phyloP scores from a whole-genome alignment of 768 basidiomycete genomes.

The Porphyrellus cyaneotinctus region DNA sequence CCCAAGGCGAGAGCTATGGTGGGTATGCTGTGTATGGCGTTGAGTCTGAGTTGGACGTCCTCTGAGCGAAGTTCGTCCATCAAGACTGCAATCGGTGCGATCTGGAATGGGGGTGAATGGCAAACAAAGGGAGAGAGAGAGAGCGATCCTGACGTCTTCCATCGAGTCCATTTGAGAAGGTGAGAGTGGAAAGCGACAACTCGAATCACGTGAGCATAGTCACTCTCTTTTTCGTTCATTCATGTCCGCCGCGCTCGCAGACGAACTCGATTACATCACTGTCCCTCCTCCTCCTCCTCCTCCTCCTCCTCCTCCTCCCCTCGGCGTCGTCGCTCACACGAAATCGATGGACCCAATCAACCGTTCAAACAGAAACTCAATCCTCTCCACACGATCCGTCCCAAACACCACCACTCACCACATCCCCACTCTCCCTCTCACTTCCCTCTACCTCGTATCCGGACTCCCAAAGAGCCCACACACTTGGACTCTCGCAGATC shows the following conservation, averaged over 20 bases:
- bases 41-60: constrained; percentile 92
- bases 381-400: constrained; percentile 61
- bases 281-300: constrained; percentile 36
- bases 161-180: constrained; percentile 60
- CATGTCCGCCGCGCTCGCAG: constrained; percentile 41
- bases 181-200: background rate
- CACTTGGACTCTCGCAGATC: constrained; percentile 87
- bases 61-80: constrained; percentile 98
- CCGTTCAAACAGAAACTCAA: constrained; percentile 67
- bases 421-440: constrained; percentile 67
- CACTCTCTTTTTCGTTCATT: background rate
- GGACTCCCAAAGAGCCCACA: constrained; percentile 87
- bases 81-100: constrained; percentile 92
- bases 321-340: constrained; percentile 71
- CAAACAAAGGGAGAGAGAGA: background rate
- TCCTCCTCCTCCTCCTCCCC: too few species aligned
- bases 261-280: constrained; percentile 75
- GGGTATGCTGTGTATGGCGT: constrained; percentile 94
- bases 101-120: constrained; percentile 40
- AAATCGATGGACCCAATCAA: constrained; percentile 85
- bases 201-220: too few species aligned
- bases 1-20: constrained; percentile 98
- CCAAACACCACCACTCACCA: constrained; percentile 52
- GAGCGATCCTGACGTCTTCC: constrained; percentile 59
- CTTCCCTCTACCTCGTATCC: constrained; percentile 82